Conservation (phyloP, 2,329 filamentous ascomycete genomes). For the Raffaelea ambrosiae region DNA sequence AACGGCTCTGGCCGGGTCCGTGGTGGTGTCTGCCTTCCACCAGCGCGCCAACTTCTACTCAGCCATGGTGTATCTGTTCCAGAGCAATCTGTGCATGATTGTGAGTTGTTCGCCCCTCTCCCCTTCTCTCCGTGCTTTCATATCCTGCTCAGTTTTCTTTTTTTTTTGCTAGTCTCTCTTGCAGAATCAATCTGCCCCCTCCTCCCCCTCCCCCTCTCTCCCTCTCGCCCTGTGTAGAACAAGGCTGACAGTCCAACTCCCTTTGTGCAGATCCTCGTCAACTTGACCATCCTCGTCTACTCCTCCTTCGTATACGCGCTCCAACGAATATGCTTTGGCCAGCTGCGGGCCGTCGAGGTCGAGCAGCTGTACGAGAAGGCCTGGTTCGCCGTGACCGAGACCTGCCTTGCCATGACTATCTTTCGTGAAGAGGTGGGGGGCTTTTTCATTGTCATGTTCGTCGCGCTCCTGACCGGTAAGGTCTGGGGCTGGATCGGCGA, state of each 20-base stretch:
- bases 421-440: slow-evolving; percentile 92
- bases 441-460: slow-evolving; percentile 96
- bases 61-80: slow-evolving; percentile 90
- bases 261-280: slow-evolving; percentile 66
- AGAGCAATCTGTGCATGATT: slow-evolving; percentile 93
- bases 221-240: too few species aligned
- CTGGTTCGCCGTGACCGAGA: slow-evolving; percentile 97
- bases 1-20: slow-evolving; percentile 71
- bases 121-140: neutral
- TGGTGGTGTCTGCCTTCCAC: slow-evolving; percentile 84
- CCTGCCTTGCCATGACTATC: slow-evolving; percentile 94
- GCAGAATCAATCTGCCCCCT: too few species aligned
- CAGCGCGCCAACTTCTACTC: slow-evolving; percentile 98
- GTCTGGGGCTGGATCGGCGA: slow-evolving; percentile 99
- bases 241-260: neutral
- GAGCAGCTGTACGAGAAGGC: slow-evolving; percentile 96
- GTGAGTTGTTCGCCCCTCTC: slow-evolving; percentile 36
- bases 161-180: neutral
- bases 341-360: slow-evolving; percentile 84
- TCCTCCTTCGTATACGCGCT: slow-evolving; percentile 76
- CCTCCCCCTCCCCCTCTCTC: too few species aligned
- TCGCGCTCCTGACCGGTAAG: slow-evolving; percentile 83
- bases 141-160: neutral
- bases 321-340: slow-evolving; percentile 84
- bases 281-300: slow-evolving; percentile 76